Base-by-base conservation (phyloP, 305 asterid species). In the Solanum hybrid region DNA sequence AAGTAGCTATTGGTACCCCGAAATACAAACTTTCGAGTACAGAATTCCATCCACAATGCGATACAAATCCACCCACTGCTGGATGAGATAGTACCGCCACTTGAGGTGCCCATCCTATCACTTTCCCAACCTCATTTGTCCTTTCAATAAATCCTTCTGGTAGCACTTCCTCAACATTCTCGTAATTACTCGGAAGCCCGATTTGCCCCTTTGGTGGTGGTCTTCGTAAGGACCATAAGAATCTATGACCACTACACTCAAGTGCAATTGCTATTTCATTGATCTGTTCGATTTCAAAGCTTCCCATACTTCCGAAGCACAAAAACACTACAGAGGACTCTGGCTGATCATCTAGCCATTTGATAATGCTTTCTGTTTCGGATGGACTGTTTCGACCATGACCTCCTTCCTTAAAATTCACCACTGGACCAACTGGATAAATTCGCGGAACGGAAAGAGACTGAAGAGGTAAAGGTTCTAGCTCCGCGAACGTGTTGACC, bases 81-180 rank as follows among this genome's bases (percentile, higher is more conserved):
- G 69, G 89, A 84, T 95, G 96, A 2, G 95, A 87, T 11, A 94
- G 22, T 42, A 94, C 89, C 0, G 93, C 91, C 87, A 91, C 26
- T 33, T 95, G 97, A 3, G 97, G 97, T 7, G 97, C 95, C 97
- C 96, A 95, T 61, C 97, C 97, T 5, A 94, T 92, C 33, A 94
- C 94, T 86, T 90, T 94, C 0, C 96, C 96, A 0, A 78, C 13
- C 22, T 73, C 91, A 3, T 3, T 9, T 0, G 92, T 91, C 2
- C 95, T 69, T 3, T 92, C 86, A 33, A 92, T 37, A 88, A 95
- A 95, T 12, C 96, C 95, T 16, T 79, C 89, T 0, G 97, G 95
- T 11, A 94, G 14, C 1, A 92, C 91, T 39, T 91, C 92, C 0
- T 36, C 86, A 9, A 16, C 80, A 29, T 91, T 40, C 13, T 92